Conservation (phyloP, 2,329 filamentous ascomycete genomes). For the Fusarium caatingaense region DNA sequence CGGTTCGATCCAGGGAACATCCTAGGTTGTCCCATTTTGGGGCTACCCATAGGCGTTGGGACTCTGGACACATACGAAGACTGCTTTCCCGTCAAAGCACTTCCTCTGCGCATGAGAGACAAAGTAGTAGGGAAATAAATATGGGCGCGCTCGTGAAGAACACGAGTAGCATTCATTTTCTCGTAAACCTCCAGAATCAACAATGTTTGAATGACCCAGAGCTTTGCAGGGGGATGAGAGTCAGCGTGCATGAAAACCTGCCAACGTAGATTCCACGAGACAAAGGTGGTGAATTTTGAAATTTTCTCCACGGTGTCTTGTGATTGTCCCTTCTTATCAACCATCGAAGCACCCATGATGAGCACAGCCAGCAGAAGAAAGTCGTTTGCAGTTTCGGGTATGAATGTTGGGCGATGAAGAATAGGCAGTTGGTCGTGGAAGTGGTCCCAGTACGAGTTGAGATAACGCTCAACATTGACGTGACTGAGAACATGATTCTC, state of each 20-base stretch:
- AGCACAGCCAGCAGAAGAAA: constrained; percentile 44
- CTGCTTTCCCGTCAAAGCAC: constrained; percentile 45
- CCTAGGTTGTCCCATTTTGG: constrained; percentile 34
- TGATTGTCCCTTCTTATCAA: constrained; percentile 37
- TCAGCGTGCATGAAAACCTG: constrained; percentile 48
- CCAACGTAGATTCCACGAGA: constrained; percentile 47
- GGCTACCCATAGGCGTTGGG: constrained; percentile 41
- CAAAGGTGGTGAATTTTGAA: constrained; percentile 46
- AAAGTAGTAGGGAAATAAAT: constrained; percentile 47
- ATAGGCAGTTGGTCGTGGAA: constrained; percentile 47
- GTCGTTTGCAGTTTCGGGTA: constrained; percentile 45
- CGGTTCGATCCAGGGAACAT: constrained; percentile 23
- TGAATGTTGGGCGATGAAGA: constrained; percentile 44
- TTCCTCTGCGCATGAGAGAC: constrained; percentile 46
- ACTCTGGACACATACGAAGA: constrained; percentile 44
- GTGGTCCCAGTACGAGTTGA: constrained; percentile 46
- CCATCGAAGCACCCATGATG: constrained; percentile 47
- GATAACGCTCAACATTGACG: constrained; percentile 43
- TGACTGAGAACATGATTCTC: constrained; percentile 44
- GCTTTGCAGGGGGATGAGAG: constrained; percentile 45
- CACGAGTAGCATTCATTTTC: constrained; percentile 45
- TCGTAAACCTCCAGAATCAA: constrained; percentile 46
- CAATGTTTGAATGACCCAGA: constrained; percentile 47
- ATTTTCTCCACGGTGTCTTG: constrained; percentile 41
- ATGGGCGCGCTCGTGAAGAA: constrained; percentile 46